Base-by-base conservation (phyloP, 106 monocot species). In the Allium fistulosum region DNA sequence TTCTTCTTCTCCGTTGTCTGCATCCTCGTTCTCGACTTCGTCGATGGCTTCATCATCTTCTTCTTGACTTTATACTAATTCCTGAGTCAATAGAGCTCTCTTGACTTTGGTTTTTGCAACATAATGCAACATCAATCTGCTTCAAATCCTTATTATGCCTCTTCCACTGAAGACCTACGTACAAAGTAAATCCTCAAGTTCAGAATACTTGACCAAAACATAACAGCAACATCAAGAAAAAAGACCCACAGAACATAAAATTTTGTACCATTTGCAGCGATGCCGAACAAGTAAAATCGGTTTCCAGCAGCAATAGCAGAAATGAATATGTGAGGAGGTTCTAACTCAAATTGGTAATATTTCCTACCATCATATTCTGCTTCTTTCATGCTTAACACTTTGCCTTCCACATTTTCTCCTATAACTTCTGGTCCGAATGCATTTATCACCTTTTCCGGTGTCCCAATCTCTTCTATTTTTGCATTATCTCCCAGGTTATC, bases 91-190 rank as follows among this genome's bases (percentile, higher is more conserved):
- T n/a, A n/a, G n/a, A n/a, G n/a, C n/a, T n/a, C n/a, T n/a, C n/a
- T n/a, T n/a, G n/a, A n/a, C n/a, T n/a, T n/a, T n/a, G n/a, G n/a
- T n/a, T n/a, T n/a, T n/a, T n/a, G n/a, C n/a, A n/a, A n/a, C n/a
- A n/a, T n/a, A n/a, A n/a, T n/a, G n/a, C n/a, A n/a, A n/a, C n/a
- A n/a, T n/a, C 78, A 49, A 95, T 95, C 76, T 71, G 77, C 57
- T 91, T 91, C 58, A 95, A 72, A 77, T 83, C 79, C 22, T 81
- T 81, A 51, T 75, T 79, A 57, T 95, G 83, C 71, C 83, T 87
- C 83, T 95, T 95, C 91, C 94, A 95, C 58, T 95, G 95, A 49
- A 95, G 80, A 68, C 95, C 91, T 94, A 82, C n/a, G n/a, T n/a
- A n/a, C 46, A 78, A 52, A 52, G 74, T 37, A 16, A 46, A 28